Percentiles rank a stretch among this genome's conserved stretches.
These are phyloP conservation scores for Microcera coccophila DNA, from an alignment of 2,329 filamentous ascomycete species.

Conservation along the genomic window DNA sequence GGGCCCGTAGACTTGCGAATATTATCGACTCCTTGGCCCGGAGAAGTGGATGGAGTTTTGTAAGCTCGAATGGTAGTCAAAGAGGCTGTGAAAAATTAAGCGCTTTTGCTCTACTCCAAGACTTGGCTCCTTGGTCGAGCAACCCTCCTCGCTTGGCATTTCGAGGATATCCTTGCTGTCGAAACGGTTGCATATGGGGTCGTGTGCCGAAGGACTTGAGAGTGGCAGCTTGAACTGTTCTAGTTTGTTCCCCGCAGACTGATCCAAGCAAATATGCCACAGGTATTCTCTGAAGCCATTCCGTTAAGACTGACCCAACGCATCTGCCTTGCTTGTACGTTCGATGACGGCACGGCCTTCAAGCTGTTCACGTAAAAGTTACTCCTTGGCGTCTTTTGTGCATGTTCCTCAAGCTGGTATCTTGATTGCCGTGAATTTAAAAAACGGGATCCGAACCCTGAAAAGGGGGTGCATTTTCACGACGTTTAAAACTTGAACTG, in stretches of 20 bases:
- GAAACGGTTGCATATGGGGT: conserved; percentile 39
- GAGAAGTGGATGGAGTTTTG: conserved; percentile 41
- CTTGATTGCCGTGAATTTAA: conserved; percentile 23
- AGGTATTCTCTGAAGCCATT: fast-evolving
- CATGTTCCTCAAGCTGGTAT: conserved; percentile 45
- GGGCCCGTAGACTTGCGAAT: too few relatives aligned
- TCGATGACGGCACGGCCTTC: conserved; percentile 48
- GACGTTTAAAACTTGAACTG: background rate
- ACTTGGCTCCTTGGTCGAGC: conserved; percentile 44
- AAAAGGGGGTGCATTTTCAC: conserved; percentile 12
- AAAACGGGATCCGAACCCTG: conserved; percentile 2
- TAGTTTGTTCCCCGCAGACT: conserved; percentile 41
- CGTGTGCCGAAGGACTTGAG: conserved; percentile 34
- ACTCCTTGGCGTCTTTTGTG: conserved; percentile 46
- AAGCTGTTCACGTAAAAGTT: too few relatives aligned
- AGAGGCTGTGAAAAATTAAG: too few relatives aligned
- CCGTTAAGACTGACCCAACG: conserved; percentile 40
- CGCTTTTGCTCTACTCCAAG: too few relatives aligned
- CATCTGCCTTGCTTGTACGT: conserved; percentile 52
- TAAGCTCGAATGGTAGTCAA: conserved; percentile 37
- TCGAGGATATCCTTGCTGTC: conserved; percentile 40
- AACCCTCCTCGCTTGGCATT: conserved; percentile 35
- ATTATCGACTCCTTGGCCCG: conserved; percentile 44
- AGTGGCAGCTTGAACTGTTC: conserved; percentile 39
- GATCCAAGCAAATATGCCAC: conserved; percentile 39